These are phyloP conservation scores for Flaveria floridana DNA, from an alignment of 140 eudicot genomes.

Conservation along the genomic window DNA sequence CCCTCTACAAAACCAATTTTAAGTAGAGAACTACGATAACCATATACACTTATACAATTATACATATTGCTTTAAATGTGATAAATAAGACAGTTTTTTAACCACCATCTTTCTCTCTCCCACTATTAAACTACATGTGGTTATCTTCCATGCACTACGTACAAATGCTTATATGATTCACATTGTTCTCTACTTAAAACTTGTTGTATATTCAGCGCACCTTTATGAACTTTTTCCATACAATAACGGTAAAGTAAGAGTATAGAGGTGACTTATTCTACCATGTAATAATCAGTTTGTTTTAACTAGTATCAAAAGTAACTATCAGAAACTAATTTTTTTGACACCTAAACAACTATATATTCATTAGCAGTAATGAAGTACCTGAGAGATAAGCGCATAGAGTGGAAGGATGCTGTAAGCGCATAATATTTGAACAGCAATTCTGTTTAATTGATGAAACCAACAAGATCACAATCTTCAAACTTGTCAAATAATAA, in stretches of 20 bases:
- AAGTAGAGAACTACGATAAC: neutral
- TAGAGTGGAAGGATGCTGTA: conserved; percentile 66
- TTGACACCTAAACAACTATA: neutral
- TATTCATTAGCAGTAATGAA: neutral
- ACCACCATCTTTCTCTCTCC: too few species aligned
- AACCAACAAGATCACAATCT: conserved; percentile 15
- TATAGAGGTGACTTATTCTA: neutral
- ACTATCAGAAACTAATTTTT: neutral
- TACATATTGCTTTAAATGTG: neutral
- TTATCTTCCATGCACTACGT: too few species aligned
- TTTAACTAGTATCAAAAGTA: neutral
- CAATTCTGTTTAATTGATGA: conserved; percentile 27
- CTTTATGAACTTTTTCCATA: neutral
- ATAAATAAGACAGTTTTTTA: neutral
- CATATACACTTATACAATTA: neutral
- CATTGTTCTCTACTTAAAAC: neutral
- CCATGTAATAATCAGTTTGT: neutral
- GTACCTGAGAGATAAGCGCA: conserved; percentile 58
- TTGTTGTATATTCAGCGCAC: neutral
- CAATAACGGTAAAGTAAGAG: neutral
- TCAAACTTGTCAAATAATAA: conserved; percentile 29
- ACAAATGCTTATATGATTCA: neutral
- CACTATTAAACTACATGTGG: too few species aligned
- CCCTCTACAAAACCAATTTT: neutral
- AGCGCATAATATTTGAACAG: conserved; percentile 50